Conservation (phyloP, 73 alveolate species). For the Blepharisma stoltei region DNA sequence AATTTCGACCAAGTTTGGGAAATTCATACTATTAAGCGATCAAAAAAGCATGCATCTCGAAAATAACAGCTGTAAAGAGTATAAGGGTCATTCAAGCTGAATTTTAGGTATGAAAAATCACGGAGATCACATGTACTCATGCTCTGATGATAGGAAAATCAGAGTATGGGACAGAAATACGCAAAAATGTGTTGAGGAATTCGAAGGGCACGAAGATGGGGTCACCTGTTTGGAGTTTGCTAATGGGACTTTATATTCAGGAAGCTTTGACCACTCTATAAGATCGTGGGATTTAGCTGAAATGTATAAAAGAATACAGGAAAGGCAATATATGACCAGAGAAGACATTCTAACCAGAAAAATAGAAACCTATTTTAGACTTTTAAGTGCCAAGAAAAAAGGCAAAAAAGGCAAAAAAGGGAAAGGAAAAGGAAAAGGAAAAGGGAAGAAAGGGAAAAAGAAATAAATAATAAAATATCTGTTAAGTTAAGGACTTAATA, state of each 20-base stretch:
- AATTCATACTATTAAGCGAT: too few relatives aligned
- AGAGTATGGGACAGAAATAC: constrained; percentile 70
- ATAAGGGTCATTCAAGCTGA: constrained; percentile 69
- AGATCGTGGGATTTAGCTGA: constrained; percentile 77
- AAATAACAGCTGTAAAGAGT: constrained; percentile 45
- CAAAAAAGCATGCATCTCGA: too few relatives aligned
- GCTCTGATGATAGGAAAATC: constrained; percentile 83
- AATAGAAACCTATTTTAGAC: constrained; percentile 49
- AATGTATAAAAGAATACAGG: constrained; percentile 61
- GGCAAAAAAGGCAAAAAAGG: constrained; percentile 45
- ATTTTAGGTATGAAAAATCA: constrained; percentile 57
- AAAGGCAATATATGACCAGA: constrained; percentile 60
- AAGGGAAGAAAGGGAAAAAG: constrained; percentile 44
- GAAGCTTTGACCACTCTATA: constrained; percentile 72
- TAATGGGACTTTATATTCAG: constrained; percentile 64
- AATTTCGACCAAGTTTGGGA: too few relatives aligned
- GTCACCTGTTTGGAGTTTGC: constrained; percentile 78
- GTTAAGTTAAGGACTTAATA: too few relatives aligned
- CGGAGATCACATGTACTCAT: constrained; percentile 55
- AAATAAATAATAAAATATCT: background rate
- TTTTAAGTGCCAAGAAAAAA: constrained; percentile 32
- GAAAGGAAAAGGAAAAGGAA: constrained; percentile 26
- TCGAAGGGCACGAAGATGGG: constrained; percentile 79
- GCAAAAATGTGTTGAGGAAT: constrained; percentile 64
- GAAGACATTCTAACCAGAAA: constrained; percentile 59